Percentiles rank a stretch among this genome's conserved stretches.
phyloP scores from a whole-genome alignment of 192 early-diverging fungal genomes.

The Backusella luteola region DNA sequence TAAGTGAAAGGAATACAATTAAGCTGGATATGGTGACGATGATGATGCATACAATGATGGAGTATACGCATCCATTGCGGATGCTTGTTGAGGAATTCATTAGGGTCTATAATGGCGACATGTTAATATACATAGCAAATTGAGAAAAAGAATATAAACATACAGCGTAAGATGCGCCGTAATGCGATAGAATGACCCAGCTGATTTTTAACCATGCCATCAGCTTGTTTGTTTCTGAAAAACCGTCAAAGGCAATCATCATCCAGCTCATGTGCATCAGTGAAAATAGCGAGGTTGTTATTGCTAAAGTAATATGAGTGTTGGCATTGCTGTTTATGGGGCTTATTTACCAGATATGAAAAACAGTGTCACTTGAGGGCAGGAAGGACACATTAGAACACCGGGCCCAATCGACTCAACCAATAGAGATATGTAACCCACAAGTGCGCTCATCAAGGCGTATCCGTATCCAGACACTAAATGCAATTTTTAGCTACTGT shows the following conservation, averaged over 20 bases:
- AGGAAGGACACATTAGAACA: slow-evolving; percentile 64
- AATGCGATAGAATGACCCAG: slow-evolving; percentile 60
- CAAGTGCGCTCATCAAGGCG: slow-evolving; percentile 67
- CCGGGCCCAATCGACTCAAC: slow-evolving; percentile 71
- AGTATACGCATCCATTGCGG: slow-evolving; percentile 41
- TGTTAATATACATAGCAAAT: not conserved
- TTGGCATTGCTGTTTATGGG: not conserved
- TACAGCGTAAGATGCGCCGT: slow-evolving; percentile 68
- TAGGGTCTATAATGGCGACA: slow-evolving; percentile 37
- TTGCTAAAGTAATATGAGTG: slow-evolving; percentile 42
- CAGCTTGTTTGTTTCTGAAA: slow-evolving; percentile 23
- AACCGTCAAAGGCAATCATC: slow-evolving; percentile 74
- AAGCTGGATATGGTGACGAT: slow-evolving; percentile 25
- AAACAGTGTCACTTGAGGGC: slow-evolving; percentile 56
- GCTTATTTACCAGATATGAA: slow-evolving; percentile 61
- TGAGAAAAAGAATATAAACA: not conserved
- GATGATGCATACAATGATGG: slow-evolving; percentile 32
- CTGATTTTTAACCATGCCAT: slow-evolving; percentile 40
- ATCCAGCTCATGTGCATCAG: slow-evolving; percentile 74
- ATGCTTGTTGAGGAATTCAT: slow-evolving; percentile 42
- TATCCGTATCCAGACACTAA: slow-evolving; percentile 68
- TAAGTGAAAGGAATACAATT: not conserved
- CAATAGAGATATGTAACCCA: slow-evolving; percentile 66
- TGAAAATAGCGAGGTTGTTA: slow-evolving; percentile 68
- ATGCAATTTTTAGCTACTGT: not conserved